Percentiles rank a stretch among this genome's conserved stretches.
phyloP scores from a whole-genome alignment of 2,329 filamentous ascomycete species.

The Penicillium sp. region DNA sequence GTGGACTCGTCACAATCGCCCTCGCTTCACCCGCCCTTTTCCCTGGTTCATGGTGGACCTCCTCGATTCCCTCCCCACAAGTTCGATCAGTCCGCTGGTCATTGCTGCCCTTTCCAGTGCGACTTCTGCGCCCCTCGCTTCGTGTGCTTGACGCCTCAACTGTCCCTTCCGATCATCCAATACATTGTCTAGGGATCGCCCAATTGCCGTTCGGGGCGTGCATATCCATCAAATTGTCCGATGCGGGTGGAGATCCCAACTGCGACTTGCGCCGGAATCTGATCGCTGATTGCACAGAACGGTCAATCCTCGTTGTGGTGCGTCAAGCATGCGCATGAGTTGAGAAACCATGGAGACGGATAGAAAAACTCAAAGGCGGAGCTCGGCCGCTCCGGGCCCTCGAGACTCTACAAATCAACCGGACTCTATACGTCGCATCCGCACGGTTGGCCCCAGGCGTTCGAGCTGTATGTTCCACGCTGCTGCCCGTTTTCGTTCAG shows the following conservation, averaged over 20 bases:
- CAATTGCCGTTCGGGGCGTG: conserved; percentile 9
- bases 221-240: conserved; percentile 15
- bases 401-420: conserved; percentile 24
- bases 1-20: conserved; percentile 3
- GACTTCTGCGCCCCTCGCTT: conserved; percentile 23
- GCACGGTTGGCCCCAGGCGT: conserved; percentile 16
- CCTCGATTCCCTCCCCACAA: conserved; percentile 12
- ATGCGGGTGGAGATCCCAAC: conserved; percentile 14
- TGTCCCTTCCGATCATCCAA: conserved; percentile 9
- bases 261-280: conserved; percentile 1
- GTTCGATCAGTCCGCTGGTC: conserved; percentile 6
- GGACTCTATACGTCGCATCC: conserved; percentile 12
- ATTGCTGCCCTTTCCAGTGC: conserved; percentile 11
- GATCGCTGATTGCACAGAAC: conserved; percentile 16
- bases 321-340: conserved; percentile 24
- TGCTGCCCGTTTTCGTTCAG: conserved; percentile 2
- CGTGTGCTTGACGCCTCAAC: conserved; percentile 8
- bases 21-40: conserved; percentile 8
- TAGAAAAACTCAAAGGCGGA: conserved; percentile 22
- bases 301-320: conserved; percentile 17
- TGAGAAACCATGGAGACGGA: conserved; percentile 19
- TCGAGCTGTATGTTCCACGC: conserved; percentile 20
- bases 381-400: conserved; percentile 19
- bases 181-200: conserved; percentile 13
- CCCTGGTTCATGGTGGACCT: conserved; percentile 1